A percentile compares a stretch with the other conserved stretches of the same genome.
These are phyloP conservation scores for Penicillium maclennaniae DNA, from an alignment of 495 filamentous ascomycete species.

Conservation along the genomic window DNA sequence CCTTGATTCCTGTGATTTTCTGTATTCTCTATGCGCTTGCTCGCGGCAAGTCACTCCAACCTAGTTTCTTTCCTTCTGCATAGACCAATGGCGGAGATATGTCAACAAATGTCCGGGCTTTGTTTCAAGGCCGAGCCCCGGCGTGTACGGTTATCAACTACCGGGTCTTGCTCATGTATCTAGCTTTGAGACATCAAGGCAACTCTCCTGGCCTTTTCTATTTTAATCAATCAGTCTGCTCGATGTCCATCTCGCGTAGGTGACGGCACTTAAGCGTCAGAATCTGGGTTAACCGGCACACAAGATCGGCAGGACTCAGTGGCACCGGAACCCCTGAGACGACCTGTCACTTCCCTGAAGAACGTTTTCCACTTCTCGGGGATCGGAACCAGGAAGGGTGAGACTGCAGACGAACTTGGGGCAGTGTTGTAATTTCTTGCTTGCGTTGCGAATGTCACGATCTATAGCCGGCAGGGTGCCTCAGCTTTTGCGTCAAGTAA, in stretches of 20 bases:
- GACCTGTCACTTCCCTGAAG: background rate
- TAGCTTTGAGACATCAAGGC: background rate
- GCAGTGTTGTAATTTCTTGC: background rate
- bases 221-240: background rate
- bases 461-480: background rate
- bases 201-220: background rate
- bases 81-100: background rate
- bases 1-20: constrained; percentile 11
- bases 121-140: background rate
- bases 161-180: background rate
- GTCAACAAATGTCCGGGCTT: background rate
- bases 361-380: background rate
- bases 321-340: background rate
- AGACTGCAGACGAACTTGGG: background rate
- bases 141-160: background rate
- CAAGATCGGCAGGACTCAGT: background rate
- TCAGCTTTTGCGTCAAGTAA: background rate
- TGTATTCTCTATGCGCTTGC: constrained; percentile 1
- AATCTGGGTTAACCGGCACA: background rate
- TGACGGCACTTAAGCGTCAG: background rate
- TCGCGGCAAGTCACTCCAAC: constrained; percentile 5
- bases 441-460: no score
- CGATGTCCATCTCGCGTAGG: background rate
- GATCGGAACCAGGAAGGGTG: background rate
- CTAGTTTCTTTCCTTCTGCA: background rate